phyloP scores from a whole-genome alignment of 306 rosid genomes.

The Neltuma alba region DNA sequence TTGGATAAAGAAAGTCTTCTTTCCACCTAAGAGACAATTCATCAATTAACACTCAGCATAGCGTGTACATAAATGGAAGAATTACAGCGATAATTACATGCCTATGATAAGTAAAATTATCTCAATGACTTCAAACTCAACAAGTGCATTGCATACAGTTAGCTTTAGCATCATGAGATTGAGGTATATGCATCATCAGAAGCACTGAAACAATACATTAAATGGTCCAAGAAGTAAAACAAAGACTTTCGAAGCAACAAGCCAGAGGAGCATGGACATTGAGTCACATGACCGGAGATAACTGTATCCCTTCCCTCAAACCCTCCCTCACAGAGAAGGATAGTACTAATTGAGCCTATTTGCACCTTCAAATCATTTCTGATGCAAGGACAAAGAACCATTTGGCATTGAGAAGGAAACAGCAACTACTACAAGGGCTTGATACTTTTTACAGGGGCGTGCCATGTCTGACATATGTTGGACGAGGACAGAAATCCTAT shows the following conservation, averaged over 20 bases:
- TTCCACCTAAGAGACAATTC: conserved; percentile 71
- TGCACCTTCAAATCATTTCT: not conserved
- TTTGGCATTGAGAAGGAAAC: not conserved
- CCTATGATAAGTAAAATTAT: conserved; percentile 15
- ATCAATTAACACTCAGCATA: conserved; percentile 24
- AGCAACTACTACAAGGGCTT: not conserved
- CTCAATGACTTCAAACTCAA: conserved; percentile 16
- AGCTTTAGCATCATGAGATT: not conserved
- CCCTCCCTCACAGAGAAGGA: not conserved
- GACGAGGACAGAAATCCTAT: not conserved
- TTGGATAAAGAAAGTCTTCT: conserved; percentile 69
- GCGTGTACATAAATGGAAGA: conserved; percentile 9
- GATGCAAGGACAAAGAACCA: not conserved
- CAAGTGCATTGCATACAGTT: conserved; percentile 2
- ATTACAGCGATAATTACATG: not conserved
- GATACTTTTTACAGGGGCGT: not conserved
- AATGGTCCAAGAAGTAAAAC: conserved; percentile 9
- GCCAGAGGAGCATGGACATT: conserved; percentile 5
- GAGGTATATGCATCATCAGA: conserved; percentile 15
- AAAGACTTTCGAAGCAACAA: conserved; percentile 13
- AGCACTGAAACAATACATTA: not conserved
- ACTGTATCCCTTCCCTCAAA: not conserved
- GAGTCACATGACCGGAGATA: not conserved
- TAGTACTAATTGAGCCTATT: not conserved
- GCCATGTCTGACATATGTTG: not conserved